These are phyloP conservation scores for Corymbia citriodora DNA, from an alignment of 441 rosid genomes.

Conservation along the genomic window DNA sequence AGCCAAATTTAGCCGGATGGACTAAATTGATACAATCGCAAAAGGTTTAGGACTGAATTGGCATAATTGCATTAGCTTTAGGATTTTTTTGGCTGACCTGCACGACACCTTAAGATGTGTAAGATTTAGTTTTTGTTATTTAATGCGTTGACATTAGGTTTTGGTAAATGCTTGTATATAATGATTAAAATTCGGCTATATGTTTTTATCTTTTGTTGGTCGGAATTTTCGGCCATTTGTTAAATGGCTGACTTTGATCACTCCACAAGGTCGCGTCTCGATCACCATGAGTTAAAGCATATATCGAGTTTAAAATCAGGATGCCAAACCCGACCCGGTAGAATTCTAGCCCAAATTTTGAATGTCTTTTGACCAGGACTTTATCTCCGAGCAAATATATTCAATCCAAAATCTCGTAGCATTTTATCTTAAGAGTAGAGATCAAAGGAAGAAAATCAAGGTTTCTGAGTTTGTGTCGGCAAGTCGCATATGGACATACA, in stretches of 20 bases:
- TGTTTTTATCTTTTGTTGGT: not conserved
- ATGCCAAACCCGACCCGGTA: not conserved
- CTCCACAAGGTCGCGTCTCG: not conserved
- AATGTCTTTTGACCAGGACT: not conserved
- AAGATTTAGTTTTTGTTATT: not conserved
- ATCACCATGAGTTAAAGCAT: not conserved
- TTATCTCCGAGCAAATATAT: not conserved
- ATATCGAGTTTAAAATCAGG: not conserved
- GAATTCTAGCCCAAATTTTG: not conserved
- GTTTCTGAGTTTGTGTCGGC: not conserved
- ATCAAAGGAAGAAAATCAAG: not conserved
- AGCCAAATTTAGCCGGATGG: too few species aligned
- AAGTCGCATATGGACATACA: not conserved
- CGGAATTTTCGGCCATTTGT: not conserved
- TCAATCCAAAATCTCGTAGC: not conserved
- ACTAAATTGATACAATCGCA: too few species aligned
- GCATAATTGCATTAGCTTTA: too few species aligned
- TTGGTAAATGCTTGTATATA: not conserved
- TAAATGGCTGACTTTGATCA: not conserved
- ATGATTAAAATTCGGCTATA: not conserved
- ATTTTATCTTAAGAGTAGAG: not conserved
- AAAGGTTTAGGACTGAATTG: too few species aligned
- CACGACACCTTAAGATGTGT: not conserved
- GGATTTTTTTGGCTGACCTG: not conserved
- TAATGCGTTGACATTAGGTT: not conserved